These are phyloP conservation scores for Plenodomus tracheiphilus DNA, from an alignment of 2,329 filamentous ascomycete genomes.

Conservation along the genomic window DNA sequence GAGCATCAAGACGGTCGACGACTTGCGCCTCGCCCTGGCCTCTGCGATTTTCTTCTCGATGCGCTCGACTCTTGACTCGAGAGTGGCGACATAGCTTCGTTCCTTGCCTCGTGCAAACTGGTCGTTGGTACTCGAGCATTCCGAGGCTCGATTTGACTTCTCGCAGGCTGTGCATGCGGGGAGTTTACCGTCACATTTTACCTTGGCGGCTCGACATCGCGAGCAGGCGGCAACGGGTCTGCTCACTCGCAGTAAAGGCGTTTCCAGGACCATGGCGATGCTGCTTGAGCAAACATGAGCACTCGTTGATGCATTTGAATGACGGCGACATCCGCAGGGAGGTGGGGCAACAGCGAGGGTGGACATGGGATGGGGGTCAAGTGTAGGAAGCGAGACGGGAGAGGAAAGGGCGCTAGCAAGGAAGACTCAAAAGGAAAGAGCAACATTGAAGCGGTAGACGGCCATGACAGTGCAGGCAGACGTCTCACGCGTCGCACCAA, in stretches of 20 bases:
- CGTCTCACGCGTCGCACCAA: not conserved
- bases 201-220: constrained; percentile 85
- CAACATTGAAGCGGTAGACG: constrained; percentile 1
- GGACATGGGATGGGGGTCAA: not conserved
- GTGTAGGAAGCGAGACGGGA: not conserved
- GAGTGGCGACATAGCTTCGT: constrained; percentile 90
- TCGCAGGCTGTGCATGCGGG: constrained; percentile 95
- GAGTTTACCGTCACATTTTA: constrained; percentile 96
- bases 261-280: constrained; percentile 52
- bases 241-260: constrained; percentile 71
- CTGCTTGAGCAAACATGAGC: constrained; percentile 9
- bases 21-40: constrained; percentile 69
- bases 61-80: constrained; percentile 89
- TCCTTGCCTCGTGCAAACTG: constrained; percentile 96
- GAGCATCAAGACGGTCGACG: constrained; percentile 70
- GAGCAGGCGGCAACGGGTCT: constrained; percentile 79
- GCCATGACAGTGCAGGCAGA: not conserved
- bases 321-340: not conserved
- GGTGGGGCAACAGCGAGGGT: not conserved
- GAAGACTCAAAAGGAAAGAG: constrained; percentile 6
- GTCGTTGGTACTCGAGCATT: constrained; percentile 93
- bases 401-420: not conserved
- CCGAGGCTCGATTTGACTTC: constrained; percentile 80
- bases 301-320: not conserved
- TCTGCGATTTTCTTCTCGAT: constrained; percentile 74